phyloP scores from a whole-genome alignment of 1,284 basidiomycete species.

The Ganoderma multipileum region DNA sequence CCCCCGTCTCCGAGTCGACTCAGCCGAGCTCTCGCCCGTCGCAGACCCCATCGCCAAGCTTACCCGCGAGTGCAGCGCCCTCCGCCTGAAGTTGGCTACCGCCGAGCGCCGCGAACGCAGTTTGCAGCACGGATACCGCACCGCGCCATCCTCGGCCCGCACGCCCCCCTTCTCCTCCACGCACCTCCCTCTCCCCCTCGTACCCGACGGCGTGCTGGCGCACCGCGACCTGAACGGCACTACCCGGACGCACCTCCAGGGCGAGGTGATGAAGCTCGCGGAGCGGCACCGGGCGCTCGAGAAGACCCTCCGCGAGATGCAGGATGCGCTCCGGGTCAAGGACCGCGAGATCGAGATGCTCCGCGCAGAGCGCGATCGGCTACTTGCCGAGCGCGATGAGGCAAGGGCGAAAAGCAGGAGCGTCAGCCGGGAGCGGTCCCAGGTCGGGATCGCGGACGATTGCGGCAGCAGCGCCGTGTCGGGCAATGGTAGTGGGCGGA shows the following conservation, averaged over 20 bases:
- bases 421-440: slow-evolving; percentile 30
- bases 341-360: slow-evolving; percentile 61
- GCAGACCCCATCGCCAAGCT: slow-evolving; percentile 46
- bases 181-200: slow-evolving; percentile 26
- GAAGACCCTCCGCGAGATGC: slow-evolving; percentile 48
- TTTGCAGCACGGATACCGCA: slow-evolving; percentile 33
- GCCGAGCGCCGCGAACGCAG: slow-evolving; percentile 40
- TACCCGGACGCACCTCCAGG: slow-evolving; percentile 62
- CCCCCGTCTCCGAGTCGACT: slow-evolving; percentile 23
- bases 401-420: slow-evolving; percentile 34
- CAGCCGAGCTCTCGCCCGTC: slow-evolving; percentile 39
- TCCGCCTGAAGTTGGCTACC: slow-evolving; percentile 58
- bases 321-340: slow-evolving; percentile 40
- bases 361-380: slow-evolving; percentile 50
- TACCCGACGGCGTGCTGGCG: slow-evolving; percentile 53
- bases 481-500: slow-evolving; percentile 17
- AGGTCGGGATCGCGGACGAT: slow-evolving; percentile 22
- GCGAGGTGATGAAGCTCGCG: slow-evolving; percentile 60
- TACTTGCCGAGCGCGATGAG: slow-evolving; percentile 41
- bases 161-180: slow-evolving; percentile 34
- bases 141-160: slow-evolving; percentile 38
- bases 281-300: slow-evolving; percentile 69
- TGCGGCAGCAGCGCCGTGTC: slow-evolving; percentile 12
- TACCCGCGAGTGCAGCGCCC: slow-evolving; percentile 49
- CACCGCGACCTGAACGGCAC: slow-evolving; percentile 54